Evolutionary conservation across 805 yeast species (phyloP).

Genomic region (Yamadazyma akitaensis): DNA sequence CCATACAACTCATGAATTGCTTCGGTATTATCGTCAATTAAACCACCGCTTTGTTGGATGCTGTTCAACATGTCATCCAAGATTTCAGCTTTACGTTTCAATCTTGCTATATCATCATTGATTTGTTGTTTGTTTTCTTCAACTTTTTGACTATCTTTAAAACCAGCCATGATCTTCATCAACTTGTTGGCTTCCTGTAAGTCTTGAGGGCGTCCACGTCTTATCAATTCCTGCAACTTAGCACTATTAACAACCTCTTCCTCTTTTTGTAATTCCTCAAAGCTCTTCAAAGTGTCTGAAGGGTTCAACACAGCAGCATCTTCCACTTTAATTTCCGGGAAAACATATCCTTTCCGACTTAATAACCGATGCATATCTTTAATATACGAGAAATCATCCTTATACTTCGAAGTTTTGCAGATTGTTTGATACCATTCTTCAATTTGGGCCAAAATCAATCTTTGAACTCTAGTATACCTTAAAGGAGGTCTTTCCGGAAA

Average conservation of each 20-base stretch:
- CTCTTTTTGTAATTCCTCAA: slow-evolving; percentile 87
- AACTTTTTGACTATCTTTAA: slow-evolving; percentile 69
- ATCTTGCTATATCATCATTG: slow-evolving; percentile 76
- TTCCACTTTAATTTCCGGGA: slow-evolving; percentile 87
- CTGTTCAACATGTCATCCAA: slow-evolving; percentile 80
- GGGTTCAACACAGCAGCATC: slow-evolving; percentile 94
- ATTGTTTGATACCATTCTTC: slow-evolving; percentile 98
- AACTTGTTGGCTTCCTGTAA: slow-evolving; percentile 92
- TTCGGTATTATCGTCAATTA: slow-evolving; percentile 52
- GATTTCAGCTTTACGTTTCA: slow-evolving; percentile 81
- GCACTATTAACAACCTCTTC: slow-evolving; percentile 93
- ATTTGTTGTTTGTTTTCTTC: slow-evolving; percentile 75
- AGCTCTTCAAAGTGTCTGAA: slow-evolving; percentile 77
- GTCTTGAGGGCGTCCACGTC: slow-evolving; percentile 95
- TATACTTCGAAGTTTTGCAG: slow-evolving; percentile 83
- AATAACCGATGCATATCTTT: slow-evolving; percentile 94
- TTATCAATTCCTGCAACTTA: slow-evolving; percentile 88
- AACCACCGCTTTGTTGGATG: slow-evolving; percentile 37
- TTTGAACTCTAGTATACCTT: slow-evolving; percentile 77
- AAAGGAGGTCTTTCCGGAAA: slow-evolving; percentile 95
- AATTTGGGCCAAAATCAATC: slow-evolving; percentile 80
- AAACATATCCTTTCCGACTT: slow-evolving; percentile 84
- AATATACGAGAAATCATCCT: slow-evolving; percentile 87
- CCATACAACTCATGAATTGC: slow-evolving; percentile 75
- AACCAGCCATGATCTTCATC: slow-evolving; percentile 98